These are phyloP conservation scores for Alternaria metachromatica DNA, from an alignment of 2,329 filamentous ascomycete species.

Conservation along the genomic window DNA sequence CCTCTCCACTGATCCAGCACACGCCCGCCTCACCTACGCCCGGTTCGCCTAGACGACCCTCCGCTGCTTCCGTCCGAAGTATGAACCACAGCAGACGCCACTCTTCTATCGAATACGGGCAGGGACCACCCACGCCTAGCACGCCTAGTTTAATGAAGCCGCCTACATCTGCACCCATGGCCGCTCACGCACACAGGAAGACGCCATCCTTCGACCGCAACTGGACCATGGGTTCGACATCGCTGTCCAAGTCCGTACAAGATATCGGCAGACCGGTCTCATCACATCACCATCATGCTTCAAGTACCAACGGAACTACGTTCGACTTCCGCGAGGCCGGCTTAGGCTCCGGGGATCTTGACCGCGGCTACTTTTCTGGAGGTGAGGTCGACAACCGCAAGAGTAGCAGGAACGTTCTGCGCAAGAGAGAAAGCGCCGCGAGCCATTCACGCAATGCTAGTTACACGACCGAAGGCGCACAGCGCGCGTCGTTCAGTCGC, in stretches of 20 bases:
- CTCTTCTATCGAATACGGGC: conserved; percentile 80
- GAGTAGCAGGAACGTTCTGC: conserved; percentile 71
- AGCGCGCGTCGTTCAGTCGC: conserved; percentile 70
- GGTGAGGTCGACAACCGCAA: conserved; percentile 79
- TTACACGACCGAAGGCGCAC: conserved; percentile 64
- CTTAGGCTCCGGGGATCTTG: conserved; percentile 63
- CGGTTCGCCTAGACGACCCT: conserved; percentile 63
- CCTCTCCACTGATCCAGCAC: conserved; percentile 55
- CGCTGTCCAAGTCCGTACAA: conserved; percentile 33
- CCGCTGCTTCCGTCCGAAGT: conserved; percentile 81
- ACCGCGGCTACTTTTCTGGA: conserved; percentile 92
- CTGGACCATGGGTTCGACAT: conserved; percentile 60
- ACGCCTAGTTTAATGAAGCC: conserved; percentile 26
- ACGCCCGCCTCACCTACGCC: conserved; percentile 50
- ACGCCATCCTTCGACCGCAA: conserved; percentile 65
- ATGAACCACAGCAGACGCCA: conserved; percentile 85
- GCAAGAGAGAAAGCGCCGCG: conserved; percentile 70
- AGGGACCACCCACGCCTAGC: conserved; percentile 34
- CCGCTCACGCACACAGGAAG: conserved; percentile 56
- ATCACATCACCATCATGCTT: conserved; percentile 40
- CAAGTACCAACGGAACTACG: conserved; percentile 38
- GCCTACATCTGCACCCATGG: conserved; percentile 15
- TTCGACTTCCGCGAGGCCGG: conserved; percentile 37
- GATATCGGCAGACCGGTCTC: conserved; percentile 42
- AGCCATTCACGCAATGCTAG: conserved; percentile 75